Base-by-base conservation (phyloP, 176 grass and related monocot genomes). In the Raddia distichophylla region DNA sequence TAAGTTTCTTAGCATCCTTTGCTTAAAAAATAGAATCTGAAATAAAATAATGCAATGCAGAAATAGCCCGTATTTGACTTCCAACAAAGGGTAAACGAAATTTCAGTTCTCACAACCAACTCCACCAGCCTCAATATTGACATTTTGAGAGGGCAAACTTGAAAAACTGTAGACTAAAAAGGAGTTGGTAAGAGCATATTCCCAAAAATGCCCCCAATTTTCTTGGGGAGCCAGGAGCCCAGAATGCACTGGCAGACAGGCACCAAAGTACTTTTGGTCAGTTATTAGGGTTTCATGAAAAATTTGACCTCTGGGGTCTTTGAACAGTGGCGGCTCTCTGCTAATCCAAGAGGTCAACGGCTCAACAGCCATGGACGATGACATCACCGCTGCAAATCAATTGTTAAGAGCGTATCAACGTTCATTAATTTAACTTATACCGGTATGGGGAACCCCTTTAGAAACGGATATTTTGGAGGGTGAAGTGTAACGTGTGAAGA, bases 291-390 rank as follows among this genome's bases (percentile, higher is more conserved):
- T 66, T n/a, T 58, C 43, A 52, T 50, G 5, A 79, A 59, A 61
- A 5, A 3, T 61, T 61, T 69, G 75, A 22, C 81, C 75, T 58
- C 67, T 74, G 33, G 51, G 8, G 34, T 2, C 42, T 44, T 60
- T 61, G 86, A 78, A 83, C 56, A 11, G 47, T 12, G 58, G 52
- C 69, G 69, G 69, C 87, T 80, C 81, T 81, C 52, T 69, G 75
- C 61, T 60, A 69, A 75, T 16, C 76, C 76, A 89, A 88, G 81
- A 69, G 87, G 86, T 80, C 69, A 74, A 64, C 73, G 66, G 7
- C 51, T 60, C 42, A 86, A 75, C 43, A 78, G 42, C 73, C 86
- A 57, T 60, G 57, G 34, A 6, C 5, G 56, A 19, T 82, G 55
- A 37, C 64, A 8, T 55, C 64, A 77, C 48, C 17, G 46, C 37